Evolutionary conservation across 1,284 basidiomycete genomes (phyloP).

Genomic region (Apiotrichum montevideense): DNA sequence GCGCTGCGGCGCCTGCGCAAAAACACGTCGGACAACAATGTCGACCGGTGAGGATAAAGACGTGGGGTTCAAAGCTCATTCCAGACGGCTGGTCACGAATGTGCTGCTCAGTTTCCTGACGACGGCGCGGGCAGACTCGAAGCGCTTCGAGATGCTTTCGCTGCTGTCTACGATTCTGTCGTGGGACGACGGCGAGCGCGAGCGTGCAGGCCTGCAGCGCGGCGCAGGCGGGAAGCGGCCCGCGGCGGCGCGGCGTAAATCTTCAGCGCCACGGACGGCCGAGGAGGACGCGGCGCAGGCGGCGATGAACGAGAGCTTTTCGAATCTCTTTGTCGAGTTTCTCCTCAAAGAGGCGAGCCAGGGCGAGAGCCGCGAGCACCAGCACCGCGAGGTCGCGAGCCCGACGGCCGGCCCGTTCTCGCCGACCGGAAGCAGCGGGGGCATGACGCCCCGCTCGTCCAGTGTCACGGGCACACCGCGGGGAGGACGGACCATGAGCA

Average conservation of each 20-base stretch:
- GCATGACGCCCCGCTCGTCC: conserved; percentile 5
- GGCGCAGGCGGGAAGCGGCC: conserved; percentile 14
- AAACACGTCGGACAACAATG: conserved; percentile 77
- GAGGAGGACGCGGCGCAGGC: conserved; percentile 45
- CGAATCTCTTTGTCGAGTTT: conserved; percentile 91
- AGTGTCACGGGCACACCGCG: not conserved
- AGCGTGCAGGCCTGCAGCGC: conserved; percentile 80
- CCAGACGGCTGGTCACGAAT: conserved; percentile 83
- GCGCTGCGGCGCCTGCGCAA: conserved; percentile 86
- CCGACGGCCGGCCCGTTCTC: not conserved
- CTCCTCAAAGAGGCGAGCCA: conserved; percentile 76
- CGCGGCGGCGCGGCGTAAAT: conserved; percentile 54
- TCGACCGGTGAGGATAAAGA: conserved; percentile 56
- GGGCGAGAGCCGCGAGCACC: conserved; percentile 24
- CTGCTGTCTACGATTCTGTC: conserved; percentile 80
- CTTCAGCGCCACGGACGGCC: conserved; percentile 52
- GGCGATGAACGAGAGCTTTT: conserved; percentile 62
- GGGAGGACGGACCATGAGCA: not conserved
- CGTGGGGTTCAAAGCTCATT: not conserved
- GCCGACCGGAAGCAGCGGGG: conserved; percentile 1
- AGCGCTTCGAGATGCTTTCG: conserved; percentile 93
- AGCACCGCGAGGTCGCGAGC: not conserved
- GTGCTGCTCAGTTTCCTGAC: conserved; percentile 86
- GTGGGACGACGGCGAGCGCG: conserved; percentile 85
- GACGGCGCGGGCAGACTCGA: conserved; percentile 83